These are phyloP conservation scores for Penicillium dipodomyicola DNA, from an alignment of 495 filamentous ascomycete species.

Conservation along the genomic window DNA sequence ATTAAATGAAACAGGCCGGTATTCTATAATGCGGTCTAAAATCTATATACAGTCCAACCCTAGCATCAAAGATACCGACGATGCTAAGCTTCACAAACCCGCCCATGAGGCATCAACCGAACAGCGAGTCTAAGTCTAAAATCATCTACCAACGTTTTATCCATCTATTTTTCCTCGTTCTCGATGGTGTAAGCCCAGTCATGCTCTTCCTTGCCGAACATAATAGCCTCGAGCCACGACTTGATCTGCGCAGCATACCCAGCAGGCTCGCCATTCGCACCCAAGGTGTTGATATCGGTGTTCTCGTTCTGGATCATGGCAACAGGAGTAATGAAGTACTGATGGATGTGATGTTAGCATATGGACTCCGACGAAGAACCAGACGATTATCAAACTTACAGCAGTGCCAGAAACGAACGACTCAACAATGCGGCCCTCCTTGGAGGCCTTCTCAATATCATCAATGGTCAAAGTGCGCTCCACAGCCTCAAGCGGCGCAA, in stretches of 20 bases:
- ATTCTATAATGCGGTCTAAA: conserved; percentile 7
- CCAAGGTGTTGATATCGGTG: conserved; percentile 63
- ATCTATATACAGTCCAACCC: conserved; percentile 10
- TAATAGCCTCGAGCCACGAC: conserved; percentile 75
- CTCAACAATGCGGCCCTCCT: conserved; percentile 77
- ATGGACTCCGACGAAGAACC: neutral
- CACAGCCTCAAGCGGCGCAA: conserved; percentile 66
- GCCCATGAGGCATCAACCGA: neutral
- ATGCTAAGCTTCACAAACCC: neutral
- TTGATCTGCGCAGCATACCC: conserved; percentile 73
- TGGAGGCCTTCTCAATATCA: conserved; percentile 69
- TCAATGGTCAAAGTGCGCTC: conserved; percentile 78
- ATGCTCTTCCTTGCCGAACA: conserved; percentile 79
- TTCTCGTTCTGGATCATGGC: conserved; percentile 70
- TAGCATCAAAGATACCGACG: neutral
- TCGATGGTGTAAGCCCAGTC: conserved; percentile 77
- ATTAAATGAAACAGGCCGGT: neutral
- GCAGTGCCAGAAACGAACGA: conserved; percentile 87
- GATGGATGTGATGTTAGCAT: conserved; percentile 12
- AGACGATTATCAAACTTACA: conserved; percentile 44
- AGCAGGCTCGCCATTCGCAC: conserved; percentile 54
- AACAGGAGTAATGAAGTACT: conserved; percentile 80
- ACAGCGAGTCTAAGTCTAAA: neutral
- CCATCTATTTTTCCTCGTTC: conserved; percentile 48
- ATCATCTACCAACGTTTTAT: neutral